phyloP scores from a whole-genome alignment of 2,329 filamentous ascomycete genomes.

The Sporothrix sp. region DNA sequence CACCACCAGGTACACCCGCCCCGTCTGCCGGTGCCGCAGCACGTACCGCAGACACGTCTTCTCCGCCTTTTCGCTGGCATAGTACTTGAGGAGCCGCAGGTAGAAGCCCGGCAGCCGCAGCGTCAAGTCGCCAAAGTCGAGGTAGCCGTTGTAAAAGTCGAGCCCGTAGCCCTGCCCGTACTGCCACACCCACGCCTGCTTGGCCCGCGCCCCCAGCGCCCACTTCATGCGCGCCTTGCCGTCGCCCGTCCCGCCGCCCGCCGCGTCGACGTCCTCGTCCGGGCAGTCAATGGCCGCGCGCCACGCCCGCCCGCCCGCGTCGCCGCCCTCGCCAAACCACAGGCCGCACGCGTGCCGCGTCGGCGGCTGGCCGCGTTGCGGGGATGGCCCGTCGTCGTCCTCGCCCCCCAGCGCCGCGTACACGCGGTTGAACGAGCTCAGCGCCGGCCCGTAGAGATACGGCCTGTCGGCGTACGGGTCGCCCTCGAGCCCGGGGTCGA shows the following conservation, averaged over 20 bases:
- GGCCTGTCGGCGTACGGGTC: conserved; percentile 82
- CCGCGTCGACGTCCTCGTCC: conserved; percentile 26
- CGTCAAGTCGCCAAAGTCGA: conserved; percentile 71
- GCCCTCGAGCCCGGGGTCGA: conserved; percentile 84
- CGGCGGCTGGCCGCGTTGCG: conserved; percentile 21
- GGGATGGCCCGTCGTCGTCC: neutral
- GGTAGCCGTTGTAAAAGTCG: conserved; percentile 82
- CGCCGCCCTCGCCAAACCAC: conserved; percentile 57
- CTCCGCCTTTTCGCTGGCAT: conserved; percentile 65
- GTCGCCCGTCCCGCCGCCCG: conserved; percentile 31
- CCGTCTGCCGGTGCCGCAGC: conserved; percentile 67
- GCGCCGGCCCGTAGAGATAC: conserved; percentile 72
- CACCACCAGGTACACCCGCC: conserved; percentile 69
- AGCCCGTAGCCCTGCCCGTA: conserved; percentile 43
- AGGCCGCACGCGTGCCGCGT: conserved; percentile 33
- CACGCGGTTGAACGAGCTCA: conserved; percentile 71
- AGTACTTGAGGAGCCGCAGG: conserved; percentile 64
- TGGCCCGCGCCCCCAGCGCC: conserved; percentile 40
- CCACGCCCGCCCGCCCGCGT: conserved; percentile 41
- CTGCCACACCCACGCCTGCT: conserved; percentile 45
- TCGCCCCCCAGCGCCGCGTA: conserved; percentile 46
- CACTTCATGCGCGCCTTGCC: conserved; percentile 49
- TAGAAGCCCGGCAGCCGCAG: conserved; percentile 64
- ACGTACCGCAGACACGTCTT: conserved; percentile 59
- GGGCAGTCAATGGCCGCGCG: conserved; percentile 43